Evolutionary conservation across 306 rosid genomes (phyloP), one percentile per base, ranked within the genome.

Genomic region (Potentilla sterilis): DNA sequence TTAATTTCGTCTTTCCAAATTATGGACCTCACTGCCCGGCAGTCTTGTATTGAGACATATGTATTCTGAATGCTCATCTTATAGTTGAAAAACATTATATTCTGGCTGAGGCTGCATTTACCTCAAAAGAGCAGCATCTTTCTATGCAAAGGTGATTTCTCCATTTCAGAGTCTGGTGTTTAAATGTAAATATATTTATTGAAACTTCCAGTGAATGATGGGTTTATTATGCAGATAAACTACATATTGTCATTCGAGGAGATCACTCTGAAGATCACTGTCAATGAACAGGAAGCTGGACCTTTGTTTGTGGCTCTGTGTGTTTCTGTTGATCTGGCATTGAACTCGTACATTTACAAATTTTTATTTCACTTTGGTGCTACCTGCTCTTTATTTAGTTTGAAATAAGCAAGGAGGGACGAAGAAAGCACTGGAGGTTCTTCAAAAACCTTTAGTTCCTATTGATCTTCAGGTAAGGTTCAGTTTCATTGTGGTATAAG

Each of bases 81-180:
- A 13, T 28, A 28, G 28, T 28, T 28, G 28, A 28, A 28, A 28
- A 5, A 37, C 40, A 37, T 48, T 54, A 82, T 77, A 75, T 92
- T 86, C 95, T 91, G 98, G 98, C 98, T 78, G 98, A 95, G 88
- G 91, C 88, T 72, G 97, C 98, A 15, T 87, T 90, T 84, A 78
- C 84, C 58, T 84, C 91, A 19, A 95, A 89, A 86, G 98, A 86
- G 98, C 96, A 46, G 89, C 97, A 73, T 95, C 98, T 67, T 90
- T 95, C 89, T 90, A 88, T 86, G 92, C 98, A 76, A 95, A 92
- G 83, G 98, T 92, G 80, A 85, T 35, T 79, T 80, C 48, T 74
- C 80, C 58, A 64, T 77, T 63, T 72, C 78, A 78, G 18, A 48
- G 71, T 79, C 81, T 86, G 57, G 54, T 57, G 74, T 73, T 79